Evolutionary conservation across 1,139 yeast genomes (phyloP).

Genomic region (Pneumocystis oryctolagi): DNA sequence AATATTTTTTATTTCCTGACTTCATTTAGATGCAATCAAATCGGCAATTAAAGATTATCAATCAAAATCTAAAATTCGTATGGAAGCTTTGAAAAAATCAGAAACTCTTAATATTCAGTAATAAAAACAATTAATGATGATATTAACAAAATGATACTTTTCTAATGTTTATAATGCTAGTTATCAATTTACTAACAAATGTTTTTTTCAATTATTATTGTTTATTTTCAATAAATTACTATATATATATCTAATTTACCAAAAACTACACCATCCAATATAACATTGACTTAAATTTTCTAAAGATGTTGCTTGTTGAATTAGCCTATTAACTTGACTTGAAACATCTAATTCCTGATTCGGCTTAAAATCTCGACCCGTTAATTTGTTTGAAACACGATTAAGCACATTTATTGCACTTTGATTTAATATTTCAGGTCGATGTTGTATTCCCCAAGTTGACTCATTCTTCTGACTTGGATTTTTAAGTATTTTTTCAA

Average conservation of each 20-base stretch:
- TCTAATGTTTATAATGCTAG: neutral
- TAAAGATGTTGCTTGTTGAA: slow-evolving; percentile 91
- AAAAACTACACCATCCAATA: slow-evolving; percentile 98
- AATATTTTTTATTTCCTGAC: neutral
- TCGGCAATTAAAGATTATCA: slow-evolving; percentile 2
- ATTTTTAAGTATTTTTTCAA: slow-evolving; percentile 1
- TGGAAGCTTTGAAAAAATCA: neutral
- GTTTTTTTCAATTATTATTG: neutral
- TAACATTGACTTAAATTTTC: slow-evolving; percentile 93
- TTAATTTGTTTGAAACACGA: slow-evolving; percentile 79
- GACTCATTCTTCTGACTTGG: slow-evolving; percentile 4
- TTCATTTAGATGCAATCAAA: neutral
- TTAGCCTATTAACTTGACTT: slow-evolving; percentile 81
- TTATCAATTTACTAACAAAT: neutral
- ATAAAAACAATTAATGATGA: neutral
- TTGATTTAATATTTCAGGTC: slow-evolving; percentile 69
- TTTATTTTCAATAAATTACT: neutral
- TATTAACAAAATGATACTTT: neutral
- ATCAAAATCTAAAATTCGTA: neutral
- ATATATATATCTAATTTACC: slow-evolving; percentile 33
- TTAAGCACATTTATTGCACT: slow-evolving; percentile 83
- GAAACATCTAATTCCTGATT: slow-evolving; percentile 61
- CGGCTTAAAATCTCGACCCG: slow-evolving; percentile 82
- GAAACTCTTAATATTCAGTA: neutral
- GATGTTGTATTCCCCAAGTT: slow-evolving; percentile 56